A percentile compares a stretch with the other conserved stretches of the same genome.
These are phyloP conservation scores for Podila epigama DNA, from an alignment of 192 early-diverging fungal species.

Conservation along the genomic window DNA sequence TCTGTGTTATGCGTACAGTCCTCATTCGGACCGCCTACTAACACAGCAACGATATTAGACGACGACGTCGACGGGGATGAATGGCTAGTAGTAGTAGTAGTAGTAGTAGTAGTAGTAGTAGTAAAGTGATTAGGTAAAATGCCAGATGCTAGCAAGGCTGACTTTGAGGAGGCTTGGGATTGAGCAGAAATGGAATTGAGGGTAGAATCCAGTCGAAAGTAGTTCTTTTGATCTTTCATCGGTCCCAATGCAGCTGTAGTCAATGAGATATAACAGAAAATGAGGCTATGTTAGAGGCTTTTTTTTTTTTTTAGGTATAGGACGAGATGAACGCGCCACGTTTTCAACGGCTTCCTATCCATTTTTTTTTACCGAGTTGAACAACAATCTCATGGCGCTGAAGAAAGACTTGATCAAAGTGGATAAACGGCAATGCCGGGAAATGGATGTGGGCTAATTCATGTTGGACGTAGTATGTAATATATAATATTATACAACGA, in stretches of 20 bases:
- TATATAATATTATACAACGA: conserved; percentile 28
- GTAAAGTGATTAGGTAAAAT: conserved; percentile 27
- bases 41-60: conserved; percentile 12
- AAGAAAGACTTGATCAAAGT: conserved; percentile 48
- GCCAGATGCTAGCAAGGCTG: not conserved
- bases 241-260: conserved; percentile 31
- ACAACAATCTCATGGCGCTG: conserved; percentile 32
- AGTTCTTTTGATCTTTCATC: conserved; percentile 50
- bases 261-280: not conserved
- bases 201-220: conserved; percentile 32
- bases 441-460: conserved; percentile 38
- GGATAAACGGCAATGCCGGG: conserved; percentile 36
- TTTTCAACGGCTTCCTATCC: not conserved
- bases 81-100: too few relatives aligned
- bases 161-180: conserved; percentile 11
- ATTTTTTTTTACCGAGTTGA: conserved; percentile 23
- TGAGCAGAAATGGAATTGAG: conserved; percentile 30
- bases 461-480: conserved; percentile 12
- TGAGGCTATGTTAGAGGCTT: not conserved
- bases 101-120: too few relatives aligned
- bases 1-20: conserved; percentile 43
- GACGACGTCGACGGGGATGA: not conserved
- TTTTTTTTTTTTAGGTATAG: not conserved
- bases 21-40: conserved; percentile 39
- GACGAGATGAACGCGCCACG: too few relatives aligned